Evolutionary conservation across 192 early-diverging fungal species (phyloP).

Genomic region (Entomortierella lignicola): DNA sequence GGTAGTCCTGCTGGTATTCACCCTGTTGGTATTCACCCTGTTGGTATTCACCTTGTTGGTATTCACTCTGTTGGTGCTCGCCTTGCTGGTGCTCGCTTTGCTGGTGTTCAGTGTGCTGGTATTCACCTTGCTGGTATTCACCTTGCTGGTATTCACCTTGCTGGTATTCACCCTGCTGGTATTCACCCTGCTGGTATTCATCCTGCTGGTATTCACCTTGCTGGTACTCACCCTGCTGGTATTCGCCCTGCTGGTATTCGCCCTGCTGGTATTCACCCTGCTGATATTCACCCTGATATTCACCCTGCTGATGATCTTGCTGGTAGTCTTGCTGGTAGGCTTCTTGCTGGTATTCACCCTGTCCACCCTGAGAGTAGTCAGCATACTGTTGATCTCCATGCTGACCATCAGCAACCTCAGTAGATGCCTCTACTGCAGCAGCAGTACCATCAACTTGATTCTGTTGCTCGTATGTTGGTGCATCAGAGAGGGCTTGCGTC

Average conservation of each 20-base stretch:
- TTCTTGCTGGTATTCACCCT: slow-evolving; percentile 27
- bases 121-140: slow-evolving; percentile 12
- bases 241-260: slow-evolving; percentile 23
- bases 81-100: slow-evolving; percentile 27
- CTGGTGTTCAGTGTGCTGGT: slow-evolving; percentile 34
- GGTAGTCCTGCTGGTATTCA: slow-evolving; percentile 39
- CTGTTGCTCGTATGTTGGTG: slow-evolving; percentile 35
- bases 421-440: neutral
- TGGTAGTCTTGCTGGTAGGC: slow-evolving; percentile 17
- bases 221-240: slow-evolving; percentile 39
- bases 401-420: neutral
- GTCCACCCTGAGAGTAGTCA: slow-evolving; percentile 8
- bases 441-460: neutral
- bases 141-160: slow-evolving; percentile 24
- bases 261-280: slow-evolving; percentile 30
- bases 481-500: slow-evolving; percentile 20
- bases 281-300: slow-evolving; percentile 24
- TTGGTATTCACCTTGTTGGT: slow-evolving; percentile 36
- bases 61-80: slow-evolving; percentile 17
- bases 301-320: slow-evolving; percentile 17
- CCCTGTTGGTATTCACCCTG: slow-evolving; percentile 21
- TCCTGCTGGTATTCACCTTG: slow-evolving; percentile 37
- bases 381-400: slow-evolving; percentile 13
- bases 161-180: slow-evolving; percentile 21
- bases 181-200: slow-evolving; percentile 33